Evolutionary conservation across 2,329 filamentous ascomycete species (phyloP).

Genomic region (Arthrinium puccinioides): DNA sequence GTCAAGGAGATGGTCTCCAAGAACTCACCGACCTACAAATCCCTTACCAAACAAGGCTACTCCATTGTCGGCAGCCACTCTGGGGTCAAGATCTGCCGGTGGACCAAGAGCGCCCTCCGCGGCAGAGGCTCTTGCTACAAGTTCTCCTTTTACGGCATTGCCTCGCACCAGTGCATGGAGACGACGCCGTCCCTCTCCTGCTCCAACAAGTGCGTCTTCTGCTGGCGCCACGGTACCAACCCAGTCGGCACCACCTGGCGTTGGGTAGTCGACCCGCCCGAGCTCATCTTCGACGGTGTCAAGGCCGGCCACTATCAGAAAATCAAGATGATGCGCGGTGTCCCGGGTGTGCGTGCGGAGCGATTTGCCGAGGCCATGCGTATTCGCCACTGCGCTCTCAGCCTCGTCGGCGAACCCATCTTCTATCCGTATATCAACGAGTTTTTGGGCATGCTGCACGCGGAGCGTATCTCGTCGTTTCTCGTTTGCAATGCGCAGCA

Average conservation of each 20-base stretch:
- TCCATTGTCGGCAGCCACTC: constrained; percentile 92
- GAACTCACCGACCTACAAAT: constrained; percentile 77
- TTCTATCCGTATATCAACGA: constrained; percentile 98
- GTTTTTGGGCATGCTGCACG: constrained; percentile 76
- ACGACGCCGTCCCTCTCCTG: constrained; percentile 92
- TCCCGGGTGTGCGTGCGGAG: constrained; percentile 87
- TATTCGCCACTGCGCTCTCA: constrained; percentile 88
- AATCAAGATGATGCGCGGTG: constrained; percentile 93
- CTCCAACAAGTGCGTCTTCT: constrained; percentile 98
- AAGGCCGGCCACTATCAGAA: constrained; percentile 93
- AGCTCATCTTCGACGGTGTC: constrained; percentile 83
- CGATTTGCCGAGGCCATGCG: constrained; percentile 88
- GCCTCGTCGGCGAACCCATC: constrained; percentile 92
- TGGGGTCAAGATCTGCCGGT: constrained; percentile 95
- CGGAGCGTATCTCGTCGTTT: constrained; percentile 84
- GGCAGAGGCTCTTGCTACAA: constrained; percentile 97
- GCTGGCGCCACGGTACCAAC: constrained; percentile 97
- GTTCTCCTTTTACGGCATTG: constrained; percentile 93
- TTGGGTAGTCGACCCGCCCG: constrained; percentile 88
- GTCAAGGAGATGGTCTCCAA: constrained; percentile 93
- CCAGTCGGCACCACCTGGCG: constrained; percentile 95
- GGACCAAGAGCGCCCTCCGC: constrained; percentile 94
- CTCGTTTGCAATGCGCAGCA: constrained; percentile 97
- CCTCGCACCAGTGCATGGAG: constrained; percentile 97
- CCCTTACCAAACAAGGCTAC: constrained; percentile 94